These are phyloP conservation scores for Pichia sp. DNA, from an alignment of 1,139 yeast species.

Conservation along the genomic window DNA sequence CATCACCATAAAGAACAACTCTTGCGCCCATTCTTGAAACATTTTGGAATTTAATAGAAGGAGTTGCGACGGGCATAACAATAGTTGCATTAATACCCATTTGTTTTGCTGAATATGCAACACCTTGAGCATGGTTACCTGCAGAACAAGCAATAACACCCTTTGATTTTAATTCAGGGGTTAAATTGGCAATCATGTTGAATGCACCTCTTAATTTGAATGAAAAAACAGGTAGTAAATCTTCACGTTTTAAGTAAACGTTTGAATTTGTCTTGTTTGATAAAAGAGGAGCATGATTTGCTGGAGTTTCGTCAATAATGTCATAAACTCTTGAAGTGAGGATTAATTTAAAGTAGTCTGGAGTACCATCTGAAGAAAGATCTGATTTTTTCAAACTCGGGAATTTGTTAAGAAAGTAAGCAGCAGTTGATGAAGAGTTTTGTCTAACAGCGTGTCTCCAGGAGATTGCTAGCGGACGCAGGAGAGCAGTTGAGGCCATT, in stretches of 20 bases:
- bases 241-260: constrained; percentile 82
- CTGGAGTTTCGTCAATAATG: constrained; percentile 85
- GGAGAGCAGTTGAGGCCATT: too few species aligned
- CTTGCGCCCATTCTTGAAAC: constrained; percentile 90
- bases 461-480: too few species aligned
- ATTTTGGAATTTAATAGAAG: constrained; percentile 85
- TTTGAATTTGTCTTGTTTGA: constrained; percentile 69
- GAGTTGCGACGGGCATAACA: constrained; percentile 97
- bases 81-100: constrained; percentile 89
- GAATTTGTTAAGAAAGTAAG: constrained; percentile 28
- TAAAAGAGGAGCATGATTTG: constrained; percentile 68
- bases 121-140: constrained; percentile 99
- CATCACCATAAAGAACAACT: constrained; percentile 89
- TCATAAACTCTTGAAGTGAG: constrained; percentile 92
- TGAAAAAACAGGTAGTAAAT: constrained; percentile 87
- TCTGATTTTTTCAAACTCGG: constrained; percentile 51
- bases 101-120: constrained; percentile 82
- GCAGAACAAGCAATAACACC: constrained; percentile 99
- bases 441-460: too few species aligned
- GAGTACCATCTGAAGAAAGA: constrained; percentile 54
- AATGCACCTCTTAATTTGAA: constrained; percentile 97
- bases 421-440: constrained; percentile 1
- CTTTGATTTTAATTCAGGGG: constrained; percentile 57
- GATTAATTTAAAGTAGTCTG: constrained; percentile 89
- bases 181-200: constrained; percentile 88